Conservation (phyloP, 2,329 filamentous ascomycete species). For the Colletotrichum sp. region DNA sequence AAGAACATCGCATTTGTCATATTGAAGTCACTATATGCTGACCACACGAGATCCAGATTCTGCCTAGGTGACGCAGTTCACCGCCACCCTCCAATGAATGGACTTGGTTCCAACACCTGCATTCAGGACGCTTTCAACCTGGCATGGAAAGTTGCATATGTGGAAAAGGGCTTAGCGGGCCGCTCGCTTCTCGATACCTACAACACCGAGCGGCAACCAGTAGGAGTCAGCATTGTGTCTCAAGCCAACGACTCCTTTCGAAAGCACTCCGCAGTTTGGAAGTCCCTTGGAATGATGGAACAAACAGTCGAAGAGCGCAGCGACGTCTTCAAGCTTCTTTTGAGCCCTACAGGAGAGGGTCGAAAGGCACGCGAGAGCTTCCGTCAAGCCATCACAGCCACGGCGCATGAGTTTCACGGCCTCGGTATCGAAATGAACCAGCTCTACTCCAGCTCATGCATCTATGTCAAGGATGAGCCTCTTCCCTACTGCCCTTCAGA, state of each 20-base stretch:
- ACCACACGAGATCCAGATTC: neutral
- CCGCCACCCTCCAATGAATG: slow-evolving; percentile 55
- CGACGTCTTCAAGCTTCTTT: neutral
- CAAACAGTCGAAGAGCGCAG: neutral
- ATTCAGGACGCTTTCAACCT: slow-evolving; percentile 54
- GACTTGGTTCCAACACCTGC: slow-evolving; percentile 56
- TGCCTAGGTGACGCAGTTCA: slow-evolving; percentile 24
- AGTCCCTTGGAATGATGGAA: neutral
- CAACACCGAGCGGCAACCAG: neutral
- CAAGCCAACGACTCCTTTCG: neutral
- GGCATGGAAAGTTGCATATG: slow-evolving; percentile 48
- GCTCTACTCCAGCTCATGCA: neutral
- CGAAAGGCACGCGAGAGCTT: neutral
- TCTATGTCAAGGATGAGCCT: neutral
- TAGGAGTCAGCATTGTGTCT: neutral
- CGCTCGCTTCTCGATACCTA: neutral
- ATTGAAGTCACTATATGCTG: neutral
- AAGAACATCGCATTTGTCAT: neutral
- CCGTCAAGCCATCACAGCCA: neutral
- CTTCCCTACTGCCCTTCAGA: neutral
- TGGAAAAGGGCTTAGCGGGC: neutral
- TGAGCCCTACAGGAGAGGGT: neutral
- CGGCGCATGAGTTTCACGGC: neutral
- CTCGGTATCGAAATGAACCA: neutral
- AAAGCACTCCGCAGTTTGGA: neutral